A percentile compares a stretch with the other conserved stretches of the same genome.
Evolutionary conservation across 2,329 filamentous ascomycete species (phyloP).

Genomic region (Colletotrichum plurivorum): DNA sequence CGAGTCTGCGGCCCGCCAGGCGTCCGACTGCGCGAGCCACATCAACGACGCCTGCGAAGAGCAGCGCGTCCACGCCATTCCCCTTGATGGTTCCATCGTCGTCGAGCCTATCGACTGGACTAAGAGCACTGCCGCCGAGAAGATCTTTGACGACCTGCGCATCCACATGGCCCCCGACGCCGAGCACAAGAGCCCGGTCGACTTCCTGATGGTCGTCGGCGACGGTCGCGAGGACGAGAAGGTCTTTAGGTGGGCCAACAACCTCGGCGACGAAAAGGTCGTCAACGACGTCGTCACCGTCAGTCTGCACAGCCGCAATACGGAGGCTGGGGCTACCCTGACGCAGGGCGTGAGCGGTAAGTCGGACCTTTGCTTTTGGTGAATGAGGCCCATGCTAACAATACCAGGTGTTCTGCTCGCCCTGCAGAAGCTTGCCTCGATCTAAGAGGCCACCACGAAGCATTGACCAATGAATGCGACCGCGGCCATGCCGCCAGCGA

Average conservation of each 20-base stretch:
- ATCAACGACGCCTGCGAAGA: conserved; percentile 94
- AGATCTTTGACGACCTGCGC: conserved; percentile 76
- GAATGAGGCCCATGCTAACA: background rate
- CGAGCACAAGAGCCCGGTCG: conserved; percentile 64
- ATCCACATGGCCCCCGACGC: conserved; percentile 52
- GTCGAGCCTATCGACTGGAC: conserved; percentile 91
- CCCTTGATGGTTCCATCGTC: conserved; percentile 83
- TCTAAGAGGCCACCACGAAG: conserved; percentile 9
- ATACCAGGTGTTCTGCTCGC: conserved; percentile 57
- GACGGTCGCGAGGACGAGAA: conserved; percentile 95
- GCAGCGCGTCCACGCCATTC: conserved; percentile 87
- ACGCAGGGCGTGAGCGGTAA: conserved; percentile 93
- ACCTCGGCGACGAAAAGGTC: conserved; percentile 70
- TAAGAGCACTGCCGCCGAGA: conserved; percentile 85
- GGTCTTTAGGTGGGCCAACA: conserved; percentile 95
- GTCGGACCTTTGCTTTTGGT: conserved; percentile 48
- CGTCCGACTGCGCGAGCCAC: conserved; percentile 91
- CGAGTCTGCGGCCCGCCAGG: conserved; percentile 81
- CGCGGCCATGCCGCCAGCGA: background rate
- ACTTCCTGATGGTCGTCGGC: conserved; percentile 91
- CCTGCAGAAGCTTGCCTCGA: conserved; percentile 56
- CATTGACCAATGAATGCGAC: background rate
- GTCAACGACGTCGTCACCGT: conserved; percentile 85
- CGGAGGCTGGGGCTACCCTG: conserved; percentile 86
- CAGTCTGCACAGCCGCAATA: conserved; percentile 88